Base-by-base conservation (phyloP, 2,329 filamentous ascomycete species). In the Myriosclerotinia curreyana region DNA sequence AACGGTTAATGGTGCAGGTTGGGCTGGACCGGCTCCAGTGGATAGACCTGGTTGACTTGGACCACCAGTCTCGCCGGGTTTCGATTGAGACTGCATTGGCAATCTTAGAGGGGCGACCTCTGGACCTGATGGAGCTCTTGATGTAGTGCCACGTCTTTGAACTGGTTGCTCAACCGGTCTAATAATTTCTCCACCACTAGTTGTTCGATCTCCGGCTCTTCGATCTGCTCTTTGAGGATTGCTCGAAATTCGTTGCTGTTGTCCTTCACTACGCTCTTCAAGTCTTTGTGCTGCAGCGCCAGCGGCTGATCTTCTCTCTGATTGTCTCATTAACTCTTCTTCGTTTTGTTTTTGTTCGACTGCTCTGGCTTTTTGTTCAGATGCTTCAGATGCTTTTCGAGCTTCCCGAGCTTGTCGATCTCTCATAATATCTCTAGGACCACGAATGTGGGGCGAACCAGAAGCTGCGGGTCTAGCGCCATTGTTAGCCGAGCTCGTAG, bases 341-440 rank as follows among this genome's bases (percentile, higher is more conserved):
- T 85, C 82, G 80, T 80, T 71, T 87, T 85, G n/a, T 63, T 56
- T 59, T 58, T 58, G 55, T 64, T 83, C 79, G 67, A 85, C 84
- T 1, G 81, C 82, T 66, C 84, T 80, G 46, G 38, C 70, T 68
- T 75, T 76, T 70, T 78, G 77, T 72, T 77, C 71, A 65, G 75
- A 77, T 66, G 83, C 82, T 67, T 81, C 80, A 65, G 71, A 70
- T 84, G 82, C 70, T 83, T 80, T 75, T 85, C 88, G 81, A 34
- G 88, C 85, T 76, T 96, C 91, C 67, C 93, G 84, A 69, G 90
- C 90, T 63, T 85, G 83, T 64, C 93, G 87, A 75, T 93, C 88
- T 76, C 91, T 87, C 93, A 97, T 96, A 72, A 98, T 94, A 78
- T 94, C 90, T 69, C 90, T 87, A 20, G 94, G 94, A 44, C 92